A percentile compares a stretch with the other conserved stretches of the same genome.
These are phyloP conservation scores for Lasiosphaeriaceae sp. DNA, from an alignment of 495 filamentous ascomycete genomes.

Conservation along the genomic window DNA sequence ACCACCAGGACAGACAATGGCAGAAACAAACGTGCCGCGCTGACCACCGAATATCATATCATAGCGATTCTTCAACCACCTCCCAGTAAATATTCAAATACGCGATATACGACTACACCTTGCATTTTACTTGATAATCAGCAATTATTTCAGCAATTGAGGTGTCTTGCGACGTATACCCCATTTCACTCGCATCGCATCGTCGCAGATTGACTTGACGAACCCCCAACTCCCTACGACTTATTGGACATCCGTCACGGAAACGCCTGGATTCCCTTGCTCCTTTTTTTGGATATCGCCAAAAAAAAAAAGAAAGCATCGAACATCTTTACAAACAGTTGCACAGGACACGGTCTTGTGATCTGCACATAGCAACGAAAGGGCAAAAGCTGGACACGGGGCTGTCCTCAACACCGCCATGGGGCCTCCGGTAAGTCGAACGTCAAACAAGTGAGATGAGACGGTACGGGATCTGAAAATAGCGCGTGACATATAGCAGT, in stretches of 20 bases:
- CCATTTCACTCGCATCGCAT: background rate
- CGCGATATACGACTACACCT: background rate
- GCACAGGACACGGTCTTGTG: background rate
- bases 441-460: background rate
- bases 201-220: background rate
- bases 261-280: background rate
- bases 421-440: slow-evolving; percentile 29
- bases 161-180: background rate
- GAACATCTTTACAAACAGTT: background rate
- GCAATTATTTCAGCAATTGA: background rate
- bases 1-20: background rate
- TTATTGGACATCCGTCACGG: too few relatives aligned
- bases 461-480: background rate
- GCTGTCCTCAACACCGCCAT: slow-evolving; percentile 10
- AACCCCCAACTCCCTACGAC: background rate
- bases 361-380: background rate
- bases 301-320: background rate
- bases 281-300: background rate
- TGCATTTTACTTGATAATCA: background rate
- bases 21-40: background rate
- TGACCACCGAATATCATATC: background rate
- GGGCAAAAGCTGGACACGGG: background rate
- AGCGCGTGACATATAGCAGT: slow-evolving; percentile 25
- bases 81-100: background rate
- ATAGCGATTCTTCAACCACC: background rate